Evolutionary conservation across 129 eudicot species (phyloP), one percentile per base, ranked within the genome.

Genomic region (Sambucus nigra): DNA sequence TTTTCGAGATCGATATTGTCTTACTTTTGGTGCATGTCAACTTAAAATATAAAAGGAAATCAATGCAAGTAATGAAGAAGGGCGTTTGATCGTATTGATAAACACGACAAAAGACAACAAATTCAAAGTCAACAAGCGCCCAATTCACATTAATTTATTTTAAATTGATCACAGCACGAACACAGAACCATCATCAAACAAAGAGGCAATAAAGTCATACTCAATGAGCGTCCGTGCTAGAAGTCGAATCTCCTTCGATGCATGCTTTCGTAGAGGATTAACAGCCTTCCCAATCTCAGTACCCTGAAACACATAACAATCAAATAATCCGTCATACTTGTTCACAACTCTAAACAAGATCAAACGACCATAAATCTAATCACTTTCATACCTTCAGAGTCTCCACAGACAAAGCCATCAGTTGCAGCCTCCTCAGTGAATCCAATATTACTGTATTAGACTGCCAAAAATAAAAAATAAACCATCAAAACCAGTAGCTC

Each of bases 251-350:
- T 82, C 84, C 69, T 61, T 74, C 45, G 89, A 79, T 26, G 76
- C 54, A 59, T 82, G 94, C 70, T 66, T 86, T 20, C 83, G 73
- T 52, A 91, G 77, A 62, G 53, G 51, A 55, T 76, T 82, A 39
- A 85, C 95, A 47, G 95, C 65, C 72, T 82, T 91, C 33, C 98
- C 95, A 40, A 91, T 82, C 72, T 82, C 89, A 0, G 98, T 82
- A 17, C 60, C 86, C 98, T 91, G 79, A 69, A 78, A 18, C 21
- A 63, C 13, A 59, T 58, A 53, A 35, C 54, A 42, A 54, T 49
- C 7, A 53, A 33, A 26, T 19, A 29, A 32, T 15, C 20, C 31
- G 14, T 19, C 9, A 32, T n/a, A 28, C 19, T 48, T 8, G 20
- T 25, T 17, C 11, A 49, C 20, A 25, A 50, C 52, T 33, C n/a